These are phyloP conservation scores for Yamadazyma blattariae DNA, from an alignment of 1,139 yeast genomes.

Conservation along the genomic window DNA sequence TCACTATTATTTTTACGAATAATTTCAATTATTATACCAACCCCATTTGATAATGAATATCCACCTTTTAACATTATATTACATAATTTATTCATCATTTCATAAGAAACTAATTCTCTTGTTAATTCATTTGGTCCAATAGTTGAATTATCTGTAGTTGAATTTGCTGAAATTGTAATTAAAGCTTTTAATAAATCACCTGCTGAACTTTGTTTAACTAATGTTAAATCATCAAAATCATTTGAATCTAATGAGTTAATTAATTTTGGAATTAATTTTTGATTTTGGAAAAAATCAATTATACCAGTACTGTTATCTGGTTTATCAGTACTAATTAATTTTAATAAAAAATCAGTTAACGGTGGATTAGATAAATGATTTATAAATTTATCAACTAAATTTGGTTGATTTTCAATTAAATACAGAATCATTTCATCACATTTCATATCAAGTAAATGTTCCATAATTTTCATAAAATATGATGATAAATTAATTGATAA, in stretches of 20 bases:
- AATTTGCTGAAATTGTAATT: constrained; percentile 59
- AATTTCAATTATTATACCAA: constrained; percentile 91
- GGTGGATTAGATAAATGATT: constrained; percentile 83
- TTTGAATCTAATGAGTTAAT: constrained; percentile 51
- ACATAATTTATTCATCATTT: constrained; percentile 66
- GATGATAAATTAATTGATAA: constrained; percentile 77
- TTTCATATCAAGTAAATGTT: constrained; percentile 87
- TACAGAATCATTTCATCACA: constrained; percentile 77
- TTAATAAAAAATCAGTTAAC: constrained; percentile 76
- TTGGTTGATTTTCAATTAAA: constrained; percentile 59
- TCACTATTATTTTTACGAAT: constrained; percentile 95
- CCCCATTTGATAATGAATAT: constrained; percentile 90
- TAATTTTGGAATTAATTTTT: constrained; percentile 57
- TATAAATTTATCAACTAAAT: constrained; percentile 66
- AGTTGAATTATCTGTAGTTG: constrained; percentile 78
- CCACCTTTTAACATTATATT: constrained; percentile 90
- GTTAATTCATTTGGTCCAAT: constrained; percentile 97
- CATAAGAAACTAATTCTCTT: constrained; percentile 76
- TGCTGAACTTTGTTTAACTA: constrained; percentile 43
- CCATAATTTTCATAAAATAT: constrained; percentile 91
- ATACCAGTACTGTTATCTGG: constrained; percentile 78
- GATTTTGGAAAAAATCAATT: constrained; percentile 66
- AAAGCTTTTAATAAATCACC: constrained; percentile 49
- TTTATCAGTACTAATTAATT: constrained; percentile 75
- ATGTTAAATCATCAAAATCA: constrained; percentile 15